Evolutionary conservation across 768 basidiomycete species (phyloP), one percentile per base, ranked within the genome.

Genomic region (Termitomyces sp.): DNA sequence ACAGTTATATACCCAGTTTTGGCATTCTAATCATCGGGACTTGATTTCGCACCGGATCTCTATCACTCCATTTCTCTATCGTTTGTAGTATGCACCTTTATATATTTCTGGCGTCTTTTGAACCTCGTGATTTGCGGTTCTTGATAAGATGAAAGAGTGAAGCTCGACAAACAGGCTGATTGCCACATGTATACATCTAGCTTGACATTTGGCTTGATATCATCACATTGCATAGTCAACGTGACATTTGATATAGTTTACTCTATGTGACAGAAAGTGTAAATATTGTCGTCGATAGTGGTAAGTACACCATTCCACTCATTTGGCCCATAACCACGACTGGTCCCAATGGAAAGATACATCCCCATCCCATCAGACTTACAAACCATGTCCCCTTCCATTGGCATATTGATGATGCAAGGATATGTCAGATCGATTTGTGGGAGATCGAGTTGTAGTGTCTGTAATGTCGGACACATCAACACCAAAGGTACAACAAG

Each of bases 381-480:
- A 24, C 37, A 37, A 10, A 37, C 41, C 33, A 33, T 20, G 28
- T 49, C 36, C 20, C 44, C 44, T 50, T 33, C 42, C 2, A 15
- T 12, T 41, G n/a, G 15, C 34, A 18, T 10, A 31, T 2, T 39
- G 29, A 6, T 33, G 4, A 29, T 44, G 10, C 15, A 48, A 13
- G 36, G 26, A 16, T 9, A 26, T 42, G 41, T 29, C 10, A 22
- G 22, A 16, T 50, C 16, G 39, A 13, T 12, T 41, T 3, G 39
- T 6, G 51, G n/a, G 12, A 31, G 42, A 18, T 48, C 33, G 20
- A 58, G 4, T 26, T 48, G 57, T 1, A 58, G 57, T 45, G 47
- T 58, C 36, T 54, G 22, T 20, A 58, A 47, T 53, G 7, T 26
- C 12, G 57, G 57, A 24, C 57, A 58, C 52, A 58, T 54, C 33